These are phyloP conservation scores for Haplosporangium sp. DNA, from an alignment of 371 early-diverging fungal species.

Conservation along the genomic window DNA sequence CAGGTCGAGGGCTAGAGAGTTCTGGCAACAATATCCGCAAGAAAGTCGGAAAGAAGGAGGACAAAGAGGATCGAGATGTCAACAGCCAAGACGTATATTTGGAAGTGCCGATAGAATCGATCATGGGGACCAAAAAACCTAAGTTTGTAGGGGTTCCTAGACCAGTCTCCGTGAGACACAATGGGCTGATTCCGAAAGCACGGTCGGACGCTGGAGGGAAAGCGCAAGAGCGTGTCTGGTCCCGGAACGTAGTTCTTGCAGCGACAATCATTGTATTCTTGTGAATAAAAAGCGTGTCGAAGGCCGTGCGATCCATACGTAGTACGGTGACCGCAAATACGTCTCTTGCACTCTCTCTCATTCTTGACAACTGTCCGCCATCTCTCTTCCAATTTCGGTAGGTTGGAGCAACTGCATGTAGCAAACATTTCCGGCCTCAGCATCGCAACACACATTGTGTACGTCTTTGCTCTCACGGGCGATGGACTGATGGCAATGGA, in stretches of 20 bases:
- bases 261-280: background rate
- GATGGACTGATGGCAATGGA: too few species aligned
- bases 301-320: background rate
- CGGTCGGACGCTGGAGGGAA: background rate
- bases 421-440: too few species aligned
- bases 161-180: conserved; percentile 13
- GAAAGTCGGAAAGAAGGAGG: background rate
- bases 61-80: background rate
- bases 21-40: background rate
- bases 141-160: conserved; percentile 5
- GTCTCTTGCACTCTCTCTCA: background rate
- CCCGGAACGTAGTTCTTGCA: background rate
- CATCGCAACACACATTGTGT: too few species aligned
- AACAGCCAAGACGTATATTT: background rate
- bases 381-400: too few species aligned
- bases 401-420: too few species aligned
- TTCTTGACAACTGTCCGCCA: background rate
- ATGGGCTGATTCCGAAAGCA: conserved; percentile 34
- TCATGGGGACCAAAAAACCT: conserved; percentile 12
- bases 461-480: too few species aligned
- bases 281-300: background rate
- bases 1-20: background rate
- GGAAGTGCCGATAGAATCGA: conserved; percentile 1
- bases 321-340: conserved; percentile 6
- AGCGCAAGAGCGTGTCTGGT: background rate